Percentiles rank a stretch among this genome's conserved stretches.
Evolutionary conservation across 768 basidiomycete genomes (phyloP).

Genomic region (Sarcodon sp.): DNA sequence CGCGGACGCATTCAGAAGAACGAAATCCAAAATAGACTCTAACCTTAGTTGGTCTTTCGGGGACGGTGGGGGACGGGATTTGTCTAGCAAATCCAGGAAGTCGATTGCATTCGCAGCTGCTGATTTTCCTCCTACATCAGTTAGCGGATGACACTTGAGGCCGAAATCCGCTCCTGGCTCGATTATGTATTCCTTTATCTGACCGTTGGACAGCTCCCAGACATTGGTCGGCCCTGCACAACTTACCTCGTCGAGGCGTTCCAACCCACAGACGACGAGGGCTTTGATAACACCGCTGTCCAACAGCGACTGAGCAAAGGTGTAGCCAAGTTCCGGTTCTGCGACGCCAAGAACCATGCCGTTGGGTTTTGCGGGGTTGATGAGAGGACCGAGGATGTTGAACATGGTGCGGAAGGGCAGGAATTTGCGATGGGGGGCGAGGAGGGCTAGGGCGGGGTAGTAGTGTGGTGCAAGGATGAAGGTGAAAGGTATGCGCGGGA

Average conservation of each 20-base stretch:
- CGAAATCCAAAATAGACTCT: conserved; percentile 38
- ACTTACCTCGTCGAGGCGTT: conserved; percentile 90
- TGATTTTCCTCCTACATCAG: conserved; percentile 56
- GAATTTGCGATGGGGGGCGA: conserved; percentile 75
- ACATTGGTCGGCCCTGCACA: conserved; percentile 82
- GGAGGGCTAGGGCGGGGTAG: conserved; percentile 71
- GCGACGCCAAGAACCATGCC: conserved; percentile 92
- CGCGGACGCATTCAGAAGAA: conserved; percentile 84
- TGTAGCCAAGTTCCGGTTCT: conserved; percentile 62
- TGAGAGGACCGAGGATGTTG: conserved; percentile 88
- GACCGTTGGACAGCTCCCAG: conserved; percentile 50
- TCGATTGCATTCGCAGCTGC: conserved; percentile 73
- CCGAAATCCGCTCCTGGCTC: conserved; percentile 72
- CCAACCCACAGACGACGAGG: conserved; percentile 86
- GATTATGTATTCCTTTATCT: not conserved
- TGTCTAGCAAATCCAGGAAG: conserved; percentile 50
- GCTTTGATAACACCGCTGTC: conserved; percentile 73
- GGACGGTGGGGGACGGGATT: conserved; percentile 37
- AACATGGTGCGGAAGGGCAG: conserved; percentile 95
- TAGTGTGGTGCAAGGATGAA: conserved; percentile 94
- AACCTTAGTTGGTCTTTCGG: conserved; percentile 32
- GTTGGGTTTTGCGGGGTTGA: conserved; percentile 79
- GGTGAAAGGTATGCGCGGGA: conserved; percentile 67
- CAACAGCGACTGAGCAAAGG: conserved; percentile 65
- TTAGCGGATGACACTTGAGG: conserved; percentile 53